phyloP scores from a whole-genome alignment of 352 stramenopile species.

The Bremia lactucae region DNA sequence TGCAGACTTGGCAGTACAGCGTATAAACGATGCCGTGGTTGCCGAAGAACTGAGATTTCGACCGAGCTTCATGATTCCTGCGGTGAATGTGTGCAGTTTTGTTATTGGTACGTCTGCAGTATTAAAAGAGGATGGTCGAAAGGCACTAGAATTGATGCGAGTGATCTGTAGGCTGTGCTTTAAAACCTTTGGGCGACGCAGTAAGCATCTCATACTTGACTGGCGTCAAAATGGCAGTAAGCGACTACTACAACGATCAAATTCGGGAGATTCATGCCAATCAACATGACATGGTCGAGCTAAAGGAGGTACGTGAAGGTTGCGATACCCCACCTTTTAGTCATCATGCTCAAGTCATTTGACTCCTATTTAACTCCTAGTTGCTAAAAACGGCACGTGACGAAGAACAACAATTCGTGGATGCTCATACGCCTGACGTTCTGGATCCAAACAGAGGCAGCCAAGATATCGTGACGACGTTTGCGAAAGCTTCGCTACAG shows the following conservation, averaged over 20 bases:
- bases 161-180: conserved; percentile 20
- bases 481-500: conserved; percentile 50
- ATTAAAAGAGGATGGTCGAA: background rate
- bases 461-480: conserved; percentile 30
- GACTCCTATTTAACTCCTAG: too few relatives aligned
- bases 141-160: background rate
- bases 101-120: conserved; percentile 26
- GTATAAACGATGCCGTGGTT: conserved; percentile 33
- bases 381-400: conserved; percentile 57
- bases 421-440: conserved; percentile 37
- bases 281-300: conserved; percentile 35
- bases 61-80: conserved; percentile 49
- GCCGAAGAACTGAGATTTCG: conserved; percentile 48
- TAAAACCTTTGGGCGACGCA: conserved; percentile 44
- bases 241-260: conserved; percentile 85
- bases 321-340: background rate
- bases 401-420: conserved; percentile 65
- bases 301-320: conserved; percentile 47
- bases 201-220: conserved; percentile 58
- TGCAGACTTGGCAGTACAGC: conserved; percentile 38
- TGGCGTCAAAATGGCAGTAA: conserved; percentile 67
- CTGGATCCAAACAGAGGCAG: conserved; percentile 28
- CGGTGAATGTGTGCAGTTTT: conserved; percentile 39
- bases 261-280: conserved; percentile 77
- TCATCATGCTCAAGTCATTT: conserved; percentile 34